Evolutionary conservation across 1,139 yeast species (phyloP).

Genomic region (Saccharomyces hybrid): DNA sequence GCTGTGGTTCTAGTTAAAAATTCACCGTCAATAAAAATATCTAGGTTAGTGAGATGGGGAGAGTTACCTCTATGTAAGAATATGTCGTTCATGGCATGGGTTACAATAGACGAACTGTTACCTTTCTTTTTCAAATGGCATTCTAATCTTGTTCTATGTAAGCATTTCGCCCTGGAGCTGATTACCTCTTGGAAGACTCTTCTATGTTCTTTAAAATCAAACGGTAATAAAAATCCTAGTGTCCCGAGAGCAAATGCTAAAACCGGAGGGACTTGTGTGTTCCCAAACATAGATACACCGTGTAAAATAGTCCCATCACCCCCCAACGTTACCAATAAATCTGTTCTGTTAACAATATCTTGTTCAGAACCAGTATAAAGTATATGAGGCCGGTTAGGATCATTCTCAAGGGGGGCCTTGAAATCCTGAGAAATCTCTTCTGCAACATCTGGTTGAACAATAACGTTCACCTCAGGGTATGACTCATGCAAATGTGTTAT

Average conservation of each 20-base stretch:
- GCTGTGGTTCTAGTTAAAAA: slow-evolving; percentile 84
- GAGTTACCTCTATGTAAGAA: slow-evolving; percentile 81
- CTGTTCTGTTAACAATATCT: slow-evolving; percentile 52
- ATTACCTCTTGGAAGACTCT: slow-evolving; percentile 61
- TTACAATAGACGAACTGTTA: slow-evolving; percentile 16
- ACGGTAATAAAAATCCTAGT: slow-evolving; percentile 81
- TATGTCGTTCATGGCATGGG: slow-evolving; percentile 88
- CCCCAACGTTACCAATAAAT: slow-evolving; percentile 76
- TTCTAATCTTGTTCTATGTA: slow-evolving; percentile 69
- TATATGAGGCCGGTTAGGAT: slow-evolving; percentile 29
- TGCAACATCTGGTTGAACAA: slow-evolving; percentile 69
- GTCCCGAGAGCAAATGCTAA: slow-evolving; percentile 87
- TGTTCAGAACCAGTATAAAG: slow-evolving; percentile 52
- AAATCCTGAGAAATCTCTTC: slow-evolving; percentile 53
- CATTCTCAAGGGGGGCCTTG: slow-evolving; percentile 26
- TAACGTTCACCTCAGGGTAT: slow-evolving; percentile 65
- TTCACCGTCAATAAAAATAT: slow-evolving; percentile 72
- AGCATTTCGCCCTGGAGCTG: slow-evolving; percentile 57
- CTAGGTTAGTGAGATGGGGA: slow-evolving; percentile 78
- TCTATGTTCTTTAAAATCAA: slow-evolving; percentile 56
- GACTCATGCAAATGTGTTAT: slow-evolving; percentile 46
- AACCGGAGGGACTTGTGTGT: slow-evolving; percentile 74
- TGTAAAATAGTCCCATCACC: slow-evolving; percentile 92
- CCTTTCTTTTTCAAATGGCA: slow-evolving; percentile 48
- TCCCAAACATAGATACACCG: slow-evolving; percentile 59